phyloP scores from a whole-genome alignment of 441 rosid species.

The Eugenia klotzschiana region DNA sequence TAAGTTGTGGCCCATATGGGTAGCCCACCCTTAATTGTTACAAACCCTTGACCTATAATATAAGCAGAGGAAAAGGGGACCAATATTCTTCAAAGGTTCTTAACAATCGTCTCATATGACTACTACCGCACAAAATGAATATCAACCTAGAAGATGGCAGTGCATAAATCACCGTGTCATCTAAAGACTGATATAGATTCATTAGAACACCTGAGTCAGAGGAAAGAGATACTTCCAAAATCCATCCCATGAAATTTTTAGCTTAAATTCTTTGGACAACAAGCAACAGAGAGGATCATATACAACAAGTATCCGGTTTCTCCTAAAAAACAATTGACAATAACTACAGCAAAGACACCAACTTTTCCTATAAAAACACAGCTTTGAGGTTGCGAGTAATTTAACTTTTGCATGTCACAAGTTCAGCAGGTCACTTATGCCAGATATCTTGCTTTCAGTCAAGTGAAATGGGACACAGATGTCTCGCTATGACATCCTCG shows the following conservation, averaged over 20 bases:
- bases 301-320: not conserved
- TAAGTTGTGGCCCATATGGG: not conserved
- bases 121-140: not conserved
- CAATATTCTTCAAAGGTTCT: not conserved
- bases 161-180: not conserved
- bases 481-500: not conserved
- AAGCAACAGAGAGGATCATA: not conserved
- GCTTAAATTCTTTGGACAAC: not conserved
- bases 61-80: not conserved
- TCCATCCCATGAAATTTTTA: not conserved
- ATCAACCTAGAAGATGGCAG: not conserved
- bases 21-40: not conserved
- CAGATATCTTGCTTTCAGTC: not conserved
- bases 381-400: not conserved
- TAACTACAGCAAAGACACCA: not conserved
- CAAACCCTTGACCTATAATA: not conserved
- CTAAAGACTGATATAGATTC: not conserved
- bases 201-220: not conserved
- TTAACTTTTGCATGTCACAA: not conserved
- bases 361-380: not conserved
- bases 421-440: not conserved
- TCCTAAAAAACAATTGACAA: not conserved
- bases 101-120: not conserved
- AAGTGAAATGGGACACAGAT: not conserved
- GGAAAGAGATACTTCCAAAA: not conserved